Conservation (phyloP, 1,139 yeast genomes). For the Hyphopichia fennica region DNA sequence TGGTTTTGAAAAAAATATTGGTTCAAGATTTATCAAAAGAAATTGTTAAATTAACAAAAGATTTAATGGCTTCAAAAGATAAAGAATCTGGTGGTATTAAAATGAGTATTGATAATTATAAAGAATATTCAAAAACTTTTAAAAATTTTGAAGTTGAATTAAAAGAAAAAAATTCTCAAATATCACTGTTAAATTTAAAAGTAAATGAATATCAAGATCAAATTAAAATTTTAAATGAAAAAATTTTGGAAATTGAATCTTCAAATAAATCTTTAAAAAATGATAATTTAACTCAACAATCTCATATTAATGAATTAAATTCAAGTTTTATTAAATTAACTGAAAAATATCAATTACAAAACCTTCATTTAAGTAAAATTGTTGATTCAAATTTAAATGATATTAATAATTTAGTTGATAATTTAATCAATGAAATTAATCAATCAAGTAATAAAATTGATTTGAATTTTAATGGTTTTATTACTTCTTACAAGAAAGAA, state of each 20-base stretch:
- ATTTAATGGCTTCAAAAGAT: slow-evolving; percentile 59
- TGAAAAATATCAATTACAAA: slow-evolving; percentile 10
- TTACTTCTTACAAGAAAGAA: background rate
- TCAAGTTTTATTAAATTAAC: slow-evolving; percentile 6
- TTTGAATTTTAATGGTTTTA: slow-evolving; percentile 1
- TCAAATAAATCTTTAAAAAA: slow-evolving; percentile 3
- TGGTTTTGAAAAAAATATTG: slow-evolving; percentile 57
- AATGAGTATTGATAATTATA: slow-evolving; percentile 59
- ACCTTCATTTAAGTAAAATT: slow-evolving; percentile 8
- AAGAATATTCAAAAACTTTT: slow-evolving; percentile 22
- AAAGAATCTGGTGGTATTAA: slow-evolving; percentile 56
- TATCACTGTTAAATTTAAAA: slow-evolving; percentile 14
- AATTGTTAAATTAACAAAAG: slow-evolving; percentile 54
- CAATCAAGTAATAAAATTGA: slow-evolving; percentile 2
- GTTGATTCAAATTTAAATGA: slow-evolving; percentile 8
- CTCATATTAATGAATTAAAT: slow-evolving; percentile 6
- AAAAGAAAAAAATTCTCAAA: slow-evolving; percentile 18
- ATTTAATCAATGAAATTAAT: slow-evolving; percentile 4
- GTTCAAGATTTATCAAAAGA: slow-evolving; percentile 59
- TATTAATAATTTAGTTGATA: slow-evolving; percentile 5
- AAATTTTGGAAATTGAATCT: slow-evolving; percentile 8
- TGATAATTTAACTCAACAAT: slow-evolving; percentile 2
- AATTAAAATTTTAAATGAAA: slow-evolving; percentile 6
- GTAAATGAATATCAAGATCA: slow-evolving; percentile 10
- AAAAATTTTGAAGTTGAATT: slow-evolving; percentile 18